Base-by-base conservation (phyloP, 352 stramenopile genomes). In the Globisporangium sylvaticum region DNA sequence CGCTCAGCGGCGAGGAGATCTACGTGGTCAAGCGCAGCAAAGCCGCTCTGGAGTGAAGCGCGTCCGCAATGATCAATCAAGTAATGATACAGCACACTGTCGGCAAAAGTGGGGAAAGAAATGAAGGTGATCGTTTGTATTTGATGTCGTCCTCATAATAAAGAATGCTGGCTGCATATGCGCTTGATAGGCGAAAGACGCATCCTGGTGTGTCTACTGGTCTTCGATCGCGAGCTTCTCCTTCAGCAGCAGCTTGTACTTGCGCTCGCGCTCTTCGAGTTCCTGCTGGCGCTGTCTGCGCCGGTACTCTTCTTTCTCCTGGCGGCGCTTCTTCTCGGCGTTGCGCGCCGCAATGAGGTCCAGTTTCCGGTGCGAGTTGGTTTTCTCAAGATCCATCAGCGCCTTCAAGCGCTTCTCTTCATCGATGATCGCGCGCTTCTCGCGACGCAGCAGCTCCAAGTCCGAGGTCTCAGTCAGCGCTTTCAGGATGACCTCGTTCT, bases 381-480 rank as follows among this genome's bases (percentile, higher is more conserved):
- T 96, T 75, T 98, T 98, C 63, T 98, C 94, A 0, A 98, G 81
- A 66, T 98, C 91, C 59, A 98, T 73, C 2, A 98, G 75, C 31
- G 94, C 94, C 67, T 97, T 97, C 39, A 98, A 67, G 2, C 94
- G 88, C 61, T 93, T 92, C 75, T 98, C 94, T 72, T 98, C 94
- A 62, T 97, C 88, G 37, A 98, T 91, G 65, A 98, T 98, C 4
- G 93, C 92, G 24, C 93, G 84, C 83, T 98, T 98, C 69, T 98
- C 94, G 44, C 87, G 83, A 1, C 94, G 88, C 46, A 98, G 71
- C 29, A 92, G 73, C 58, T 98, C 94, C 7, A 98, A 72, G 65
- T 98, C 94, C 1, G 87, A 90, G 20, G 83, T 90, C 67, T 98
- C 91, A 0, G 87, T 91, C 12, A 97, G 71, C 4, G 90, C 91